Evolutionary conservation across 163 green algal species (phyloP).

Genomic region (Chloromonas sp.): DNA sequence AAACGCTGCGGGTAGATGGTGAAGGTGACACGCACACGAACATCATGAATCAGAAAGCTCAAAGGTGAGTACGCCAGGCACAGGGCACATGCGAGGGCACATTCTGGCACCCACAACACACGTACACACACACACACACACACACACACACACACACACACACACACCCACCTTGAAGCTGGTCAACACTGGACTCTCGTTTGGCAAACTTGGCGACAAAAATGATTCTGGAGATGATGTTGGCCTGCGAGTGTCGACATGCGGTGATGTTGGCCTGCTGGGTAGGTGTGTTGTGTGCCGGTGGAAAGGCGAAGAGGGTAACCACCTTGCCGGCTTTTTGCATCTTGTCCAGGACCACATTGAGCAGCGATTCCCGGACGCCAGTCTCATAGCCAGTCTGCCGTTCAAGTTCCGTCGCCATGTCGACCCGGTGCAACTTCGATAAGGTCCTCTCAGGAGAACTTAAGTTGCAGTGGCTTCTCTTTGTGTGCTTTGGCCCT

Average conservation of each 20-base stretch:
- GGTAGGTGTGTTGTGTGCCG: no score
- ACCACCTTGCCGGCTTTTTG: not conserved
- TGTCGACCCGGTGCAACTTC: no score
- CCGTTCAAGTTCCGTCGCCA: not conserved
- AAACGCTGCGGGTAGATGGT: not conserved
- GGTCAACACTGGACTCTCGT: not conserved
- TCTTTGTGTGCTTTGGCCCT: no score
- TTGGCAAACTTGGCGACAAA: not conserved
- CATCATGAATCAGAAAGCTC: no score
- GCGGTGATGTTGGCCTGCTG: no score
- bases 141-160: not conserved
- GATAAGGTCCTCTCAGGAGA: no score
- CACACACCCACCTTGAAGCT: not conserved
- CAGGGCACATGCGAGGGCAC: no score
- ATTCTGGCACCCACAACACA: no score
- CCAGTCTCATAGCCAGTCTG: not conserved
- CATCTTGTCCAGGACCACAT: not conserved
- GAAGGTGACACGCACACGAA: no score
- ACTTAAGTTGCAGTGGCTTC: no score
- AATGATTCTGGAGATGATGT: not conserved
- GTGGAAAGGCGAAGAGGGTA: no score
- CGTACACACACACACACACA: not conserved
- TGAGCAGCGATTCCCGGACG: not conserved
- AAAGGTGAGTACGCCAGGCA: no score
- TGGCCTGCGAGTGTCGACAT: not conserved